Evolutionary conservation across 768 basidiomycete species (phyloP).

Genomic region (Amanita brunnescens): DNA sequence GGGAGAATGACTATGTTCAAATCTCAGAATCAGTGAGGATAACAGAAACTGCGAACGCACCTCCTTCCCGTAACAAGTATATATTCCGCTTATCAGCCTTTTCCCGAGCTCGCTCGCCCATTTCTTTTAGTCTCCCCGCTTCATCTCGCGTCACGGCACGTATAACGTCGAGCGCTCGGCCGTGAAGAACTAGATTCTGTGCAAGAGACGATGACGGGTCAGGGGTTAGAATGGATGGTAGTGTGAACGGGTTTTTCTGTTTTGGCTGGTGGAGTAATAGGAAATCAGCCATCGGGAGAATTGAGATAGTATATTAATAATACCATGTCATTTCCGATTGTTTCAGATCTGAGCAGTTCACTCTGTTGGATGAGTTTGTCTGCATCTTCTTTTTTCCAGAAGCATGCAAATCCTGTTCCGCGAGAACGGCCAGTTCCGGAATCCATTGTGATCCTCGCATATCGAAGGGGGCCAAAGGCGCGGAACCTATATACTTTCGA

Average conservation of each 20-base stretch:
- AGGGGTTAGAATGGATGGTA: slow-evolving; percentile 85
- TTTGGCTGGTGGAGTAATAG: slow-evolving; percentile 23
- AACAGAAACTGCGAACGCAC: slow-evolving; percentile 33
- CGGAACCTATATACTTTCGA: slow-evolving; percentile 56
- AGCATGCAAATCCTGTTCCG: slow-evolving; percentile 95
- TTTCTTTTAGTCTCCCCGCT: slow-evolving; percentile 83
- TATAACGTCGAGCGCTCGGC: slow-evolving; percentile 85
- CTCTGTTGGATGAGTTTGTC: slow-evolving; percentile 79
- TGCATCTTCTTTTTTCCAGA: slow-evolving; percentile 90
- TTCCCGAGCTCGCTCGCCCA: slow-evolving; percentile 73
- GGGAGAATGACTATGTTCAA: slow-evolving; percentile 80
- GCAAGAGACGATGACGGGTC: slow-evolving; percentile 87
- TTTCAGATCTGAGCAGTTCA: slow-evolving; percentile 59
- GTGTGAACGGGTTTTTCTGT: slow-evolving; percentile 77
- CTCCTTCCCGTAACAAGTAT: slow-evolving; percentile 94
- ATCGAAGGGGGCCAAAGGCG: slow-evolving; percentile 84
- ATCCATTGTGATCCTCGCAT: slow-evolving; percentile 88
- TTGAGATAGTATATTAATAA: slow-evolving; percentile 13
- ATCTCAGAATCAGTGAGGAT: slow-evolving; percentile 2
- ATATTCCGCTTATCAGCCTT: slow-evolving; percentile 94
- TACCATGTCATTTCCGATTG: slow-evolving; percentile 30
- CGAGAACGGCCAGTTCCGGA: slow-evolving; percentile 74
- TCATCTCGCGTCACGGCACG: slow-evolving; percentile 87
- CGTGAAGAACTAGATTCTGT: slow-evolving; percentile 79
- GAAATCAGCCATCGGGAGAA: background rate